Evolutionary conservation across 768 basidiomycete species (phyloP), one percentile per base, ranked within the genome.

Genomic region (Tylopilus felleus): DNA sequence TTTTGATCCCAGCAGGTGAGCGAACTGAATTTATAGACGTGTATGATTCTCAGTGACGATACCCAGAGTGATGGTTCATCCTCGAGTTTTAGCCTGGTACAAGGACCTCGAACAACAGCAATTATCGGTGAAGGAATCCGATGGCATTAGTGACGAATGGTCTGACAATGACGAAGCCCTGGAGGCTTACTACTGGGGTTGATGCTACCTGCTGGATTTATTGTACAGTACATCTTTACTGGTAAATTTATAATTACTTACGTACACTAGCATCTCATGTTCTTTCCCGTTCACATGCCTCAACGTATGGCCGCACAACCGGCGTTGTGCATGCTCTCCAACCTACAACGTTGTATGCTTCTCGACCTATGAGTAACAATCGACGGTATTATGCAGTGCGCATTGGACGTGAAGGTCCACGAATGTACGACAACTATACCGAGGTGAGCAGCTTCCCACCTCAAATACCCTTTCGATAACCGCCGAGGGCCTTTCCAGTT

Each of bases 71-170:
- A 71, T 74, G 61, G 86, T 83, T 6, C 83, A 88, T 65, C 80
- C 81, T 7, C 77, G 78, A 16, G 86, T 89, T 12, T 60, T 87
- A 1, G 72, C 71, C 41, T 89, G 85, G 86, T 68, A 83, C 57
- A 65, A 72, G 2, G 60, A 71, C 4, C 63, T 67, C 4, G 68
- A 68, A 58, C 50, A 56, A 43, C 56, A 59, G 38, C 52, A 51
- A 29, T 31, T 51, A 40, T 33, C 49, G 25, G 47, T 53, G 46
- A 42, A 59, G 27, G 55, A 36, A 21, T 19, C 52, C n/a, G 52
- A 60, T 21, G 50, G 58, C 12, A 56, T 63, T 28, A 57, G 41
- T 16, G 57, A 61, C 12, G 65, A 60, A 33, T 60, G 61, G 53
- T 56, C 47, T 21, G 77, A 80, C 41, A 51, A 55, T 22, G 76